A percentile compares a stretch with the other conserved stretches of the same genome.
phyloP scores from a whole-genome alignment of 345 rosid genomes.

The Hibiscus syriacus region DNA sequence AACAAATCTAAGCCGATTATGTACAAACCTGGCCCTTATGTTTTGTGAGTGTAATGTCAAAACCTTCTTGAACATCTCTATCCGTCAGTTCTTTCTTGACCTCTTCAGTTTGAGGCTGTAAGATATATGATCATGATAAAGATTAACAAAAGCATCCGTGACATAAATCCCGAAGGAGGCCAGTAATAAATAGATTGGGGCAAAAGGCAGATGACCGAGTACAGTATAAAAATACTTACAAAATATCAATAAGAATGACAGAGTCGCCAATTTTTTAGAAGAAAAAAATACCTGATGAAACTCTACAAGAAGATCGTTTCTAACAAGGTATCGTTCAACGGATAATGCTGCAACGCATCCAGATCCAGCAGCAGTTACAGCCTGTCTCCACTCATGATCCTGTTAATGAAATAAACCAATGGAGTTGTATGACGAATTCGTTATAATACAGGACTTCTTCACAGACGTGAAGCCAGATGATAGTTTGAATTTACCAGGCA shows the following conservation, averaged over 20 bases:
- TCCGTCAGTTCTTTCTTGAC: constrained; percentile 75
- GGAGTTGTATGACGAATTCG: neutral
- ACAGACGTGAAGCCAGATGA: neutral
- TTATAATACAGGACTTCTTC: neutral
- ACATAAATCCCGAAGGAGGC: neutral
- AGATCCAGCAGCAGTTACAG: constrained; percentile 92
- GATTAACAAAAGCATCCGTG: neutral
- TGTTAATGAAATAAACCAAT: constrained; percentile 14
- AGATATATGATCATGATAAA: constrained; percentile 1
- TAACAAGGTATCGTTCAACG: constrained; percentile 93
- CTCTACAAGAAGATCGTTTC: no score
- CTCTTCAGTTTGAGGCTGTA: constrained; percentile 83
- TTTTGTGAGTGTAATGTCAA: constrained; percentile 70
- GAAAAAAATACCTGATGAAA: constrained; percentile 72
- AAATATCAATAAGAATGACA: neutral
- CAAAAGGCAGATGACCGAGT: constrained; percentile 1
- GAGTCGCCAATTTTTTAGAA: neutral
- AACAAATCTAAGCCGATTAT: neutral
- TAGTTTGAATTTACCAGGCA: neutral
- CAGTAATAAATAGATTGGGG: no score
- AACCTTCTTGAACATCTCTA: constrained; percentile 77
- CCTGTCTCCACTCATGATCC: constrained; percentile 99
- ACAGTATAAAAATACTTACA: neutral
- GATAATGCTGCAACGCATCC: constrained; percentile 97
- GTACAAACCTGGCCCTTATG: constrained; percentile 80